These are phyloP conservation scores for Ustilago sp. DNA, from an alignment of 1,284 basidiomycete species.

Conservation along the genomic window DNA sequence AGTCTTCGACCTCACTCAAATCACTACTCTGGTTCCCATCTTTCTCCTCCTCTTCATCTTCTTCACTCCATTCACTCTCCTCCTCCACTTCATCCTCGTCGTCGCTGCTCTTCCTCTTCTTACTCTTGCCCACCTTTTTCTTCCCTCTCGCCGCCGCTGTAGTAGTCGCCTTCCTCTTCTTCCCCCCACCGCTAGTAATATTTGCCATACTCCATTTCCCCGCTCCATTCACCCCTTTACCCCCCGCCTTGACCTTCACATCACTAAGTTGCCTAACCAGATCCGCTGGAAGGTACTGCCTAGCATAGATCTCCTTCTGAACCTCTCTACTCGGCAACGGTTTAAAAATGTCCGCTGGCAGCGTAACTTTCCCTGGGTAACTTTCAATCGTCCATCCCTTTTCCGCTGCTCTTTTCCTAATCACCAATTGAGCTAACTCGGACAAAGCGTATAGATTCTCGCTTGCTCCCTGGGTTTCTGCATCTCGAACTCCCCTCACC, in stretches of 20 bases:
- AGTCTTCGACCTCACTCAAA: conserved; percentile 20
- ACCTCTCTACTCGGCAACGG: conserved; percentile 62
- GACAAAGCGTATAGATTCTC: conserved; percentile 86
- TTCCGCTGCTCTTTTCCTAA: conserved; percentile 77
- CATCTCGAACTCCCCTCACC: conserved; percentile 86
- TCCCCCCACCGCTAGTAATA: neutral
- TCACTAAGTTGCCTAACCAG: conserved; percentile 27
- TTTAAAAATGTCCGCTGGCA: conserved; percentile 84
- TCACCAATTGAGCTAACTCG: conserved; percentile 88
- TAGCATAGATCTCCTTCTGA: conserved; percentile 44
- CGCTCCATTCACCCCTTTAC: neutral
- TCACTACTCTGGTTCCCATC: conserved; percentile 18
- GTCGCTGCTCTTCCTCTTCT: conserved; percentile 16
- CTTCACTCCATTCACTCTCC: conserved; percentile 21
- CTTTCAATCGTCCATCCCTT: conserved; percentile 82
- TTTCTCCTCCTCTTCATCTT: conserved; percentile 12
- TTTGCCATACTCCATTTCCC: conserved; percentile 12
- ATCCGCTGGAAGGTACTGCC: conserved; percentile 34
- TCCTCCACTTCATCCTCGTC: conserved; percentile 25
- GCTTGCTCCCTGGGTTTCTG: conserved; percentile 56
- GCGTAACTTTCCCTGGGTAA: conserved; percentile 82
- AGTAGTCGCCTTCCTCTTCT: conserved; percentile 1
- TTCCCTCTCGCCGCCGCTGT: neutral
- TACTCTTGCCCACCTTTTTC: conserved; percentile 10
- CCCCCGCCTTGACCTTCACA: conserved; percentile 22